Evolutionary conservation across 140 eudicot genomes (phyloP).

Genomic region (Senecio squalidus): DNA sequence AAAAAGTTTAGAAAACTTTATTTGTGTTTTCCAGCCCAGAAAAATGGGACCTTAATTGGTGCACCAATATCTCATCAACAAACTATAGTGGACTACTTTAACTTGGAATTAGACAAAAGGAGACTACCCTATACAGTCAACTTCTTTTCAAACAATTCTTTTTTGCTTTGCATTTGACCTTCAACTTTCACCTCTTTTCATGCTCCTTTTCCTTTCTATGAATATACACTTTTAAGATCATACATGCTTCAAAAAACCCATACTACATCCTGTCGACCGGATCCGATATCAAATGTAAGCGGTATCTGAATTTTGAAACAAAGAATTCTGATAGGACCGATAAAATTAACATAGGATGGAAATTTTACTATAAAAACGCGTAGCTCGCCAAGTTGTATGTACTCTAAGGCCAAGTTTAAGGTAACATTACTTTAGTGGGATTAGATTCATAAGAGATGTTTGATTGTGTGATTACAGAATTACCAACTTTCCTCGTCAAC

Average conservation of each 20-base stretch:
- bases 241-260: constrained; percentile 2
- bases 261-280: constrained; percentile 7
- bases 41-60: constrained; percentile 33
- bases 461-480: constrained; percentile 4
- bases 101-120: constrained; percentile 26
- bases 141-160: constrained; percentile 24
- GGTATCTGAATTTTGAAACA: too few relatives aligned
- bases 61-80: constrained; percentile 27
- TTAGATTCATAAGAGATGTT: constrained; percentile 8
- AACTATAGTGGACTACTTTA: constrained; percentile 30
- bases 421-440: too few relatives aligned
- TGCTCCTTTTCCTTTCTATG: constrained; percentile 27
- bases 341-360: too few relatives aligned
- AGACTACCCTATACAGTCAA: constrained; percentile 28
- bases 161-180: constrained; percentile 44
- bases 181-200: constrained; percentile 91
- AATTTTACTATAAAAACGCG: too few relatives aligned
- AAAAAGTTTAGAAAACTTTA: constrained; percentile 18
- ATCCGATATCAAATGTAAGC: too few relatives aligned
- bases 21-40: constrained; percentile 37
- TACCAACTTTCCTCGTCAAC: constrained; percentile 1
- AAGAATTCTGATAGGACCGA: too few relatives aligned
- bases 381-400: too few relatives aligned
- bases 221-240: constrained; percentile 13
- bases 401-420: too few relatives aligned